Base-by-base conservation (phyloP, 2,329 filamentous ascomycete genomes). In the Monilinia polystroma region DNA sequence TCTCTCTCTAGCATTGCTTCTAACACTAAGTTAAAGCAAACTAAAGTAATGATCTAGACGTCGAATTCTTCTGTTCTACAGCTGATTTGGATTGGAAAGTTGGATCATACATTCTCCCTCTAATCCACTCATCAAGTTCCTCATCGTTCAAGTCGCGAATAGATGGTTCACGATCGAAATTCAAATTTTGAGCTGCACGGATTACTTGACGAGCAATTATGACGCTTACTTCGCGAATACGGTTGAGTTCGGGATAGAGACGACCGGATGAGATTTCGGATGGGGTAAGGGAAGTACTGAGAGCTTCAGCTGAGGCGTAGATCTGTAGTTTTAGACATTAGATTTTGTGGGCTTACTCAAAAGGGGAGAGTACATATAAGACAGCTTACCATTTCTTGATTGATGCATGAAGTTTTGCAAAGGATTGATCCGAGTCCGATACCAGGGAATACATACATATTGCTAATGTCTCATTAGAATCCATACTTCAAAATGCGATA, bases 381-480 rank as follows among this genome's bases (percentile, higher is more conserved):
- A 45, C n/a, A 20, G 54, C 41, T 35, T 69, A 74, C 72, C 73
- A 75, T 75, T 66, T 74, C 71, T 69, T 74, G 70, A 38, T 62
- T 72, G 32, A 96, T 80, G 2, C 86, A 82, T 18, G 80, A 81
- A 4, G 90, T 83, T 43, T 91, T 87, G 57, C 83, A 88, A 1
- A 96, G 84, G 2, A 97, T 85, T 4, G 85, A 85, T 14, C 91
- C 92, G 1, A 96, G 87, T 0, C 92, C 92, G 68, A 96, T 93
- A 1, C 92, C 92, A 0, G 92, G 92, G 77, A 96, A 96, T 14
- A 90, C 89, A 54, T 91, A 90, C 8, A 89, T 91, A 78, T 96
- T 96, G 80, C 96, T 96, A 80, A 90, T 93, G 35, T 51, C 12
- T 52, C 12, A 53, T 72, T 52, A 69, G 54, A 53, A 60, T 49